Base-by-base conservation (phyloP, 345 rosid species). In the Eutrema yunnanense region DNA sequence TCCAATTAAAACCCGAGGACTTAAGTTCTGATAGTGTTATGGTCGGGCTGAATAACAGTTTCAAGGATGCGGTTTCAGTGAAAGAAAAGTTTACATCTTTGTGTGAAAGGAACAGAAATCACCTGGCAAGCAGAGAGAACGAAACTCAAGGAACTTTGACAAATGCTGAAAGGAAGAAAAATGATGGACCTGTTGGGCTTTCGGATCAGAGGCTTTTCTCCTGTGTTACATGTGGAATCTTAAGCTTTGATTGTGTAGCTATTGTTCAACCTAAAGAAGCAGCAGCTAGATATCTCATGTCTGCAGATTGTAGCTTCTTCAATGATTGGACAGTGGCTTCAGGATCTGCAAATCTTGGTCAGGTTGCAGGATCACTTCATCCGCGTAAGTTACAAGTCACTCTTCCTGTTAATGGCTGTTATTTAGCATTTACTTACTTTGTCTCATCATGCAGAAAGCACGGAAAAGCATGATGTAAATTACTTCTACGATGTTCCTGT, bases 171-270 rank as follows among this genome's bases (percentile, higher is more conserved):
- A 65, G 69, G 67, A 81, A 64, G 63, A 34, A 41, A 63, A 46
- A 49, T 32, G 54, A 58, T 67, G 84, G 69, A 71, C 81, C 81
- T 70, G 89, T 82, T 65, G 84, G 81, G 74, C 77, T 88, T 67
- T 86, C 97, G 0, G 88, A 90, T 82, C 99, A 90, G 82, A 88
- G 97, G 76, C 87, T 87, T 62, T 95, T 95, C 78, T 85, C 96
- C 9, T 95, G 99, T 64, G 97, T 85, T 63, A 86, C 90, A 0
- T 95, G 99, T 73, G 99, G 99, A 77, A 81, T 95, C 67, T 79
- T 90, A 82, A 78, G 90, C 79, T 92, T 88, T 79, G 87, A 86
- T 73, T 95, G 99, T 70, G 81, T 91, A 72, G 98, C 99, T 62
- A 67, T 95, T 50, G 59, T 92, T 79, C 92, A 86, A 80, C 99